Conservation (phyloP, 495 filamentous ascomycete species). For the Parmelia sp. region DNA sequence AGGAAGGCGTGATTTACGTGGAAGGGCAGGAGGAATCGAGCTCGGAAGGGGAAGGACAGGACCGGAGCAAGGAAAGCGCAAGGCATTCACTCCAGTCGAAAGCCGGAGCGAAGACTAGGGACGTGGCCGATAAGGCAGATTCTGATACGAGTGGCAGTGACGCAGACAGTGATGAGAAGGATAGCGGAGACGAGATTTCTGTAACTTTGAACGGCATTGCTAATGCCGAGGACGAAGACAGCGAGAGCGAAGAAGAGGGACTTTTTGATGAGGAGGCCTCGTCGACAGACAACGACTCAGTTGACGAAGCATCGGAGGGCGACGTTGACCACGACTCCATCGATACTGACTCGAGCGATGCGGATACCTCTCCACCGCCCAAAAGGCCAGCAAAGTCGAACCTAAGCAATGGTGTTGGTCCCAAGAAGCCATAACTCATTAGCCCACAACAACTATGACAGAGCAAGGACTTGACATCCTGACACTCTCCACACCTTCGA, state of each 20-base stretch:
- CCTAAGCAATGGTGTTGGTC: conserved; percentile 16
- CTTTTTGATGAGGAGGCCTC: conserved; percentile 26
- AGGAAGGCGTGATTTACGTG: conserved; percentile 76
- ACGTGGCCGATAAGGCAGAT: conserved; percentile 7
- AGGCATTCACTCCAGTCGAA: conserved; percentile 1
- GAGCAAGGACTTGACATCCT: not conserved
- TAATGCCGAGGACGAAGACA: conserved; percentile 31
- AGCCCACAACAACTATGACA: not conserved
- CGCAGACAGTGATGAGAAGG: conserved; percentile 17
- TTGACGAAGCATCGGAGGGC: conserved; percentile 20
- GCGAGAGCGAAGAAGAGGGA: conserved; percentile 24
- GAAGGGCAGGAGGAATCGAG: conserved; percentile 57
- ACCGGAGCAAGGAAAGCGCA: conserved; percentile 22
- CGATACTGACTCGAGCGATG: conserved; percentile 21
- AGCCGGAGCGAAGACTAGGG: conserved; percentile 11
- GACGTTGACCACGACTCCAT: conserved; percentile 26
- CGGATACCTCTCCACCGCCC: conserved; percentile 20
- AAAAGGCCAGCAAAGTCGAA: conserved; percentile 21
- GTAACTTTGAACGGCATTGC: conserved; percentile 22
- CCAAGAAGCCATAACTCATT: not conserved
- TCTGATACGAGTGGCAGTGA: not conserved
- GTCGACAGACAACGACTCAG: conserved; percentile 27
- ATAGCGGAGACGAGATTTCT: conserved; percentile 23
- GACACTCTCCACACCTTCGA: not conserved
- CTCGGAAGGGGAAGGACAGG: conserved; percentile 42